Base-by-base conservation (phyloP, 768 basidiomycete genomes). In the Podaxis pistillaris region DNA sequence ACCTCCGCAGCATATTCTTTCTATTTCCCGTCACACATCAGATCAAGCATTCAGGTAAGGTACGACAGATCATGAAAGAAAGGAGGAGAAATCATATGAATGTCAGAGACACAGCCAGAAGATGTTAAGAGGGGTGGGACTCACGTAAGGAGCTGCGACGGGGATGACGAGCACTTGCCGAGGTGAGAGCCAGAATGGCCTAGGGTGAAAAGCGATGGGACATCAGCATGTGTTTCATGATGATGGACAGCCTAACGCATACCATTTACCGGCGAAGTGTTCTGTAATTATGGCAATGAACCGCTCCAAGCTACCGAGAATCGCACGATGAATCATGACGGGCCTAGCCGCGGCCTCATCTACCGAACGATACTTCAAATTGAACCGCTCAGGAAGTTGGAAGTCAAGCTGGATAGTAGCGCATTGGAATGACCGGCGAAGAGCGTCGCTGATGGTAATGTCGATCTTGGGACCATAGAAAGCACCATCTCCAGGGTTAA, bases 401-500 rank as follows among this genome's bases (percentile, higher is more conserved):
- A 98, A 99, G 78, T 98, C 96, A 63, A 99, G 91, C 77, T 98
- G 93, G 74, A 98, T 98, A 1, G 97, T 98, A 44, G 95, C 97
- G 70, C 96, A 98, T 75, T 99, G 97, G 87, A 94, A 96, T 24
- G 94, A 93, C 51, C 97, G 88, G 40, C 83, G 86, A 24, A 98
- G 81, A 0, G 97, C 96, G 69, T 99, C 97, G 26, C 87, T 86
- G 72, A 98, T 91, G 63, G 91, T 94, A 78, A 99, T 96, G 76
- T 98, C 97, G 70, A 98, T 96, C 81, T 98, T 98, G 66, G 97
- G 97, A 0, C 97, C 97, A 77, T 99, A 99, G 84, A 99, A 99
- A 9, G 97, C 97, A 55, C 97, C 97, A 70, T 99, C 97, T 50
- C 95, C 96, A 8, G 93, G 92, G 74, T 97, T 97, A 62, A 96